Conservation (phyloP, 306 rosid species). For the Medicago lupulina region DNA sequence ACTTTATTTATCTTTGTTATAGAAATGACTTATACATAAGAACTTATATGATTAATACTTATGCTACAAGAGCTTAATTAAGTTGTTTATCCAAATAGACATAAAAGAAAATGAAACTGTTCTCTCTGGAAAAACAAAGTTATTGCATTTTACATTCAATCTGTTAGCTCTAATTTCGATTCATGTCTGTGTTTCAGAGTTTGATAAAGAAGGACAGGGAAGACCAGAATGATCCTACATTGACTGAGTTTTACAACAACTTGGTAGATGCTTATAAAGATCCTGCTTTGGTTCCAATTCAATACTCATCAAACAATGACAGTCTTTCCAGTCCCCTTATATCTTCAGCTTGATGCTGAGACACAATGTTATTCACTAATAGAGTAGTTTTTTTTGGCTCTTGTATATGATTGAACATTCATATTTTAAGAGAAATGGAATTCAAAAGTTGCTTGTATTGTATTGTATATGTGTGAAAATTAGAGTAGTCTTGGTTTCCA, state of each 20-base stretch:
- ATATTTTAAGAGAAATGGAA: background rate
- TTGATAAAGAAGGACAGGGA: conserved; percentile 86
- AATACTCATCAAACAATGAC: conserved; percentile 48
- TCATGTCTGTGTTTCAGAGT: conserved; percentile 54
- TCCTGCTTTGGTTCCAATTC: conserved; percentile 77
- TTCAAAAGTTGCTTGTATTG: background rate
- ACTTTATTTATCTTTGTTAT: background rate
- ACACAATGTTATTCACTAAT: conserved; percentile 32
- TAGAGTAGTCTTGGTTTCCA: background rate
- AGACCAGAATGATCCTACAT: conserved; percentile 58
- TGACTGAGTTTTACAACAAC: conserved; percentile 62
- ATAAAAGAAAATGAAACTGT: background rate
- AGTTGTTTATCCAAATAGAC: background rate
- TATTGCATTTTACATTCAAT: conserved; percentile 18
- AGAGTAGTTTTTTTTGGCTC: conserved; percentile 8
- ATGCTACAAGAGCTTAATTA: background rate
- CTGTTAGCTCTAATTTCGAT: conserved; percentile 29
- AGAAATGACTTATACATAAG: background rate
- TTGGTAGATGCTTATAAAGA: conserved; percentile 72
- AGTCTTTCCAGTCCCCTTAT: conserved; percentile 67
- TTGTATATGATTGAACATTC: conserved; percentile 1
- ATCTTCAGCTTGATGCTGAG: conserved; percentile 45
- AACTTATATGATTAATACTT: background rate
- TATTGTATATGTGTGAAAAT: background rate
- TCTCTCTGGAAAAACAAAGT: background rate